Percentiles rank a stretch among this genome's conserved stretches.
Conservation (phyloP, 177 flowering plant genomes). For the Vitis hybrid region DNA sequence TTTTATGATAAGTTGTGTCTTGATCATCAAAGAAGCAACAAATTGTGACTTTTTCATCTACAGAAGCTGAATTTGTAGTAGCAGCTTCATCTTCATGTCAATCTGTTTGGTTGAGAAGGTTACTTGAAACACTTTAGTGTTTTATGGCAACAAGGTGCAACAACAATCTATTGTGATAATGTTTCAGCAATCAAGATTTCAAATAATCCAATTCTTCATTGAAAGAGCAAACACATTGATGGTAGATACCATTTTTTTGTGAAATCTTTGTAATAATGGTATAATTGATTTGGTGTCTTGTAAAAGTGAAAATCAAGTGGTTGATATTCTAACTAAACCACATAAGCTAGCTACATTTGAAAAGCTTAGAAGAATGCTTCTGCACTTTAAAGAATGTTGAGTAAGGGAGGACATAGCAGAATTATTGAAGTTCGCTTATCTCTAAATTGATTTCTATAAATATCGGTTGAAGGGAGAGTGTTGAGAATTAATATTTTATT, state of each 20-base stretch:
- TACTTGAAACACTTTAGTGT: not conserved
- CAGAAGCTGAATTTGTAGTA: not conserved
- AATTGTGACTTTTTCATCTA: too few relatives aligned
- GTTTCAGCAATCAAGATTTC: not conserved
- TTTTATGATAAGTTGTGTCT: not conserved
- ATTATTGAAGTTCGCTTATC: too few relatives aligned
- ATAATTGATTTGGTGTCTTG: not conserved
- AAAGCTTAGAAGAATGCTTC: too few relatives aligned
- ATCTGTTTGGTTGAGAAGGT: not conserved
- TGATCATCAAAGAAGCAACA: conserved; percentile 1
- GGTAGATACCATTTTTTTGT: not conserved
- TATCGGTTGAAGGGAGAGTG: too few relatives aligned
- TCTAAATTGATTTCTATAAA: too few relatives aligned
- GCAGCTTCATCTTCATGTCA: not conserved
- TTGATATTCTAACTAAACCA: not conserved
- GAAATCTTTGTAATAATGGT: not conserved
- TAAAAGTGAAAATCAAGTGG: not conserved
- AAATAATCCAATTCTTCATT: not conserved
- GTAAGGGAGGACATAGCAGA: too few relatives aligned
- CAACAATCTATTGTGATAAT: not conserved
- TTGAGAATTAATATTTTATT: too few relatives aligned
- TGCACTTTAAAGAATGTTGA: too few relatives aligned
- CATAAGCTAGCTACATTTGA: not conserved
- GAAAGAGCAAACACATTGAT: not conserved
- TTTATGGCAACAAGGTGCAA: not conserved